Conservation (phyloP, 345 rosid species). For the Moringa oleifera region DNA sequence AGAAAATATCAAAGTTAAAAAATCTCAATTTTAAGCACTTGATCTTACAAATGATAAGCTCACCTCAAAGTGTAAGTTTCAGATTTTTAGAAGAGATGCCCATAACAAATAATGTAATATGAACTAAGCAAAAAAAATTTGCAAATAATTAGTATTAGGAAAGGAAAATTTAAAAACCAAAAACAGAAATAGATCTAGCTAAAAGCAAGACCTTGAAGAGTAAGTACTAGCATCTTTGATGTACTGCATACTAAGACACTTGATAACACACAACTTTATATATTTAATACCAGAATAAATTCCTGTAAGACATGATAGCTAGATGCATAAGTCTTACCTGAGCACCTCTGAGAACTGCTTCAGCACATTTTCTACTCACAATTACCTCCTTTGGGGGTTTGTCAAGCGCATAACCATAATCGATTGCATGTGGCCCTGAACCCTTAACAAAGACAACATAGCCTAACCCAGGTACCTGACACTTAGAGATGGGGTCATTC, state of each 20-base stretch:
- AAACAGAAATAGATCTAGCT: not conserved
- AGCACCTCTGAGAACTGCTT: conserved; percentile 98
- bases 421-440: conserved; percentile 74
- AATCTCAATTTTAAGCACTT: too few relatives aligned
- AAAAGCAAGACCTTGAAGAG: not conserved
- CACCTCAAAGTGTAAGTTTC: not conserved
- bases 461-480: conserved; percentile 72
- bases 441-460: conserved; percentile 84
- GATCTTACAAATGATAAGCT: not conserved
- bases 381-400: conserved; percentile 79
- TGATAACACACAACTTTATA: not conserved
- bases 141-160: not conserved
- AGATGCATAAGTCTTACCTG: too few relatives aligned
- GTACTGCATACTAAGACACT: not conserved
- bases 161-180: not conserved
- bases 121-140: not conserved
- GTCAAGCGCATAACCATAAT: conserved; percentile 46
- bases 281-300: too few relatives aligned
- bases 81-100: not conserved
- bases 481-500: conserved; percentile 38
- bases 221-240: not conserved
- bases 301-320: too few relatives aligned
- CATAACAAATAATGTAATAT: too few relatives aligned
- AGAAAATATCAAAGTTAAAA: not conserved
- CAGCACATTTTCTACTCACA: conserved; percentile 98